phyloP scores from a whole-genome alignment of 768 basidiomycete genomes.

The Phylloporus arenicola region DNA sequence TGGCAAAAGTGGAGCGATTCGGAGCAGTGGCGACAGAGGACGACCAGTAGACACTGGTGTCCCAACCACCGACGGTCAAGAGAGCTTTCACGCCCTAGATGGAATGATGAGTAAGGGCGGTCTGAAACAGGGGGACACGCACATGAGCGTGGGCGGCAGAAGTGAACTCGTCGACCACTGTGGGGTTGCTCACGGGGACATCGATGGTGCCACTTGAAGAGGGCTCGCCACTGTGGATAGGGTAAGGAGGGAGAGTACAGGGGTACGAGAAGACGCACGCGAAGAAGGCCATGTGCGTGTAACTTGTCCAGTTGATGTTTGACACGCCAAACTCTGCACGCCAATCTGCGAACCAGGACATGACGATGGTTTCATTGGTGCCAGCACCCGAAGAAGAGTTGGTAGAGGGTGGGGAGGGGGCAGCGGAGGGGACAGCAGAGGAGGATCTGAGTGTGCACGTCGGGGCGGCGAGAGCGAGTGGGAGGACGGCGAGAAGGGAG shows the following conservation, averaged over 20 bases:
- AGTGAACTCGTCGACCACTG: slow-evolving; percentile 17
- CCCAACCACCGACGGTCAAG: slow-evolving; percentile 65
- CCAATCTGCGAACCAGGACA: slow-evolving; percentile 71
- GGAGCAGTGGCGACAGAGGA: slow-evolving; percentile 45
- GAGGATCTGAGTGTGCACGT: slow-evolving; percentile 17
- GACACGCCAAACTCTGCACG: slow-evolving; percentile 44
- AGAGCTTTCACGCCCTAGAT: slow-evolving; percentile 49
- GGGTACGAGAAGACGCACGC: slow-evolving; percentile 30
- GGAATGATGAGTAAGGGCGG: background rate
- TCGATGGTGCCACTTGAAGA: slow-evolving; percentile 11
- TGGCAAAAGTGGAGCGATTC: slow-evolving; percentile 56
- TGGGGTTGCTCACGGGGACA: slow-evolving; percentile 1
- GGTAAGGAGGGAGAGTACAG: background rate
- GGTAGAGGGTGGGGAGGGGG: slow-evolving; percentile 4
- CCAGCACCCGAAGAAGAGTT: slow-evolving; percentile 17
- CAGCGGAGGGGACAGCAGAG: slow-evolving; percentile 2
- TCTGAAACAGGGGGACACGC: background rate
- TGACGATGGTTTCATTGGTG: slow-evolving; percentile 36
- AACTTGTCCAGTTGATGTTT: slow-evolving; percentile 59
- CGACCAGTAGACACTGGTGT: slow-evolving; percentile 59
- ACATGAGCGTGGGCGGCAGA: slow-evolving; percentile 25
- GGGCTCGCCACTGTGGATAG: slow-evolving; percentile 20
- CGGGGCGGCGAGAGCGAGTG: slow-evolving; percentile 27
- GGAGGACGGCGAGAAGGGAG: slow-evolving; percentile 19
- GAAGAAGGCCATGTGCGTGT: slow-evolving; percentile 63